Evolutionary conservation across 2,329 filamentous ascomycete species (phyloP).

Genomic region (Grosmannia serpens): DNA sequence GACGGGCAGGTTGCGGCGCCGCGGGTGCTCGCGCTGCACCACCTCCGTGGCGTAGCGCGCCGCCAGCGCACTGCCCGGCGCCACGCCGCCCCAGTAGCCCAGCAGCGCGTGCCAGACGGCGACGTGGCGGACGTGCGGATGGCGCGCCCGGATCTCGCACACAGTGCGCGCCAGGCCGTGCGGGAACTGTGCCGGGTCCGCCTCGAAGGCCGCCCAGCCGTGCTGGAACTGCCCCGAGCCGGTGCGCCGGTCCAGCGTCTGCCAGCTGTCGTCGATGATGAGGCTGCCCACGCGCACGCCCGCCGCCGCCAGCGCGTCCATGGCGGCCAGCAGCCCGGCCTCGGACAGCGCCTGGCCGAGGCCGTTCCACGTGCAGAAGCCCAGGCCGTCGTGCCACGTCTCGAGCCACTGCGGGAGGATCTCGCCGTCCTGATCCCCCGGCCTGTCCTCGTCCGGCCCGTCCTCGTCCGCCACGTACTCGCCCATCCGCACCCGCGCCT

Average conservation of each 20-base stretch:
- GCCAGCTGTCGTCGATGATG: constrained; percentile 98
- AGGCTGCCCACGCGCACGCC: constrained; percentile 71
- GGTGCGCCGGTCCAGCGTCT: constrained; percentile 47
- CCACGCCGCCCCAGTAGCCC: constrained; percentile 85
- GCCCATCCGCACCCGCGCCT: constrained; percentile 59
- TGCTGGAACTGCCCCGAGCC: constrained; percentile 40
- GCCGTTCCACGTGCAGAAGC: constrained; percentile 96
- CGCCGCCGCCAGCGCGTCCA: constrained; percentile 58
- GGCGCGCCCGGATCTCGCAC: constrained; percentile 52
- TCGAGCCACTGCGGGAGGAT: constrained; percentile 59
- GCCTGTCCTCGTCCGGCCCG: neutral
- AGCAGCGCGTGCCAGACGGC: constrained; percentile 89
- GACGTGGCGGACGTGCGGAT: constrained; percentile 68
- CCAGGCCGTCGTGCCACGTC: constrained; percentile 84
- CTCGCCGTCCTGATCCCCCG: constrained; percentile 10
- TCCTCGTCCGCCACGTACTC: constrained; percentile 16
- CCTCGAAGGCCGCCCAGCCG: constrained; percentile 77
- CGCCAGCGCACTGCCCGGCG: constrained; percentile 61
- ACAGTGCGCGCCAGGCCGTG: constrained; percentile 64
- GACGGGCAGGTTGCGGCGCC: constrained; percentile 34
- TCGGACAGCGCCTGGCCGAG: constrained; percentile 75
- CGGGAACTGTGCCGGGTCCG: constrained; percentile 68
- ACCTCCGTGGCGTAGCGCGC: constrained; percentile 65
- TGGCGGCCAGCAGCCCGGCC: constrained; percentile 63
- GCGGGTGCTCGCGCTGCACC: constrained; percentile 36